Percentiles rank a stretch among this genome's conserved stretches.
phyloP scores from a whole-genome alignment of 176 grass and related monocot species.

The Cymbopogon citratus region DNA sequence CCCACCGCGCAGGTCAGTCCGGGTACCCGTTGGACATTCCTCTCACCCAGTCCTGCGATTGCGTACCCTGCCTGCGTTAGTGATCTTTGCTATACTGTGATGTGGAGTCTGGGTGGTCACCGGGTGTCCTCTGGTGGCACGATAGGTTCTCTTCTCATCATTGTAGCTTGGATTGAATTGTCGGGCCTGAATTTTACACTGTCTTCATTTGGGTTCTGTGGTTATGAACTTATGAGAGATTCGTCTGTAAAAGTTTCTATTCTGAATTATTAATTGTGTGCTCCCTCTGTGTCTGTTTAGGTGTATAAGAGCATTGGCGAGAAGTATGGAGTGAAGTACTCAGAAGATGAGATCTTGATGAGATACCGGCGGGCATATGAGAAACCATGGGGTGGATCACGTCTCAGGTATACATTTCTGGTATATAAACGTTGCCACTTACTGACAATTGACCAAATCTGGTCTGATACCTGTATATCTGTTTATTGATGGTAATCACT shows the following conservation, averaged over 20 bases:
- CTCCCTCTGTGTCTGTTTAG: conserved; percentile 22
- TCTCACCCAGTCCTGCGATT: neutral
- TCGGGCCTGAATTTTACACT: neutral
- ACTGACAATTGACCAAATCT: neutral
- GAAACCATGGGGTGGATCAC: conserved; percentile 76
- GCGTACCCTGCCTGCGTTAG: neutral
- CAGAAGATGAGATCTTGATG: conserved; percentile 64
- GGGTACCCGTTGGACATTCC: neutral
- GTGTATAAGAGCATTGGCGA: conserved; percentile 74
- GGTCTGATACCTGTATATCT: neutral
- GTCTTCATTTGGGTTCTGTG: neutral
- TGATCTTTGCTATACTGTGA: neutral
- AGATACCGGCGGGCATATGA: conserved; percentile 69
- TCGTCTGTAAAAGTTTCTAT: neutral
- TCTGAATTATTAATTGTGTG: neutral
- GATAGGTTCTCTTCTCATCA: neutral
- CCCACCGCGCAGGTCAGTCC: conserved; percentile 66
- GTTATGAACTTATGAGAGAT: neutral
- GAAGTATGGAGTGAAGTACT: conserved; percentile 73
- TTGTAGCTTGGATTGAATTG: neutral
- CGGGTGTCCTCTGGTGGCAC: neutral
- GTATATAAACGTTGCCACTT: neutral
- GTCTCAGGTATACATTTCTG: conserved; percentile 49
- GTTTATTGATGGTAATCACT: neutral
- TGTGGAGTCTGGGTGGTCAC: neutral